Percentiles rank a stretch among this genome's conserved stretches.
These are phyloP conservation scores for Chrysoporthe deuterocubensis DNA, from an alignment of 2,329 filamentous ascomycete species.

Conservation along the genomic window DNA sequence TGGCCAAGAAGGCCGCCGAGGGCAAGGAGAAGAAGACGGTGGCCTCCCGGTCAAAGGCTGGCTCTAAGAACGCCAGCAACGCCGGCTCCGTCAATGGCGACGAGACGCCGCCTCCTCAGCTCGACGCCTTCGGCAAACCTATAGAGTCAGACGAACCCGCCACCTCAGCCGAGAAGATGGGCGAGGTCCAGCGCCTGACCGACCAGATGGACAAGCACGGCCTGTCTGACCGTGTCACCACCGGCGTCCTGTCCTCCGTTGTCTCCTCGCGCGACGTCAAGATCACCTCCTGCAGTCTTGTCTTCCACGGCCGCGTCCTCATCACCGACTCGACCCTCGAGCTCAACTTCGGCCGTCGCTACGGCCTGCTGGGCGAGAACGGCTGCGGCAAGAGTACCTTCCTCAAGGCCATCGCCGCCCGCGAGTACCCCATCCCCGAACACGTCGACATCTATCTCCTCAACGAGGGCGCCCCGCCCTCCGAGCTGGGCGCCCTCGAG, in stretches of 20 bases:
- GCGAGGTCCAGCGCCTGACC: constrained; percentile 83
- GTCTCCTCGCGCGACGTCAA: constrained; percentile 90
- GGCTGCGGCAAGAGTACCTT: constrained; percentile 99
- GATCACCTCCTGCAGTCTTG: constrained; percentile 89
- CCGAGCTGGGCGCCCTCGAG: constrained; percentile 87
- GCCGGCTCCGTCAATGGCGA: constrained; percentile 73
- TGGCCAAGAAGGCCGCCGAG: constrained; percentile 72
- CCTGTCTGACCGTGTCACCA: constrained; percentile 96
- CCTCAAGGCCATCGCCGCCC: constrained; percentile 88
- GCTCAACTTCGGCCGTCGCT: constrained; percentile 88
- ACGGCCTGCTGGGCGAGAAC: constrained; percentile 97
- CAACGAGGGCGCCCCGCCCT: constrained; percentile 93
- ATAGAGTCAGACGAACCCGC: constrained; percentile 66
- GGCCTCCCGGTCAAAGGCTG: constrained; percentile 66
- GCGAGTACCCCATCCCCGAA: constrained; percentile 94
- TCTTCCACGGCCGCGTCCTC: constrained; percentile 97
- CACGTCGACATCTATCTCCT: constrained; percentile 98
- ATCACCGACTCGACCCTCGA: constrained; percentile 94
- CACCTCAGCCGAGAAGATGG: constrained; percentile 72
- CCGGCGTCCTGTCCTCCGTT: constrained; percentile 89
- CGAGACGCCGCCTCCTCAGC: constrained; percentile 47
- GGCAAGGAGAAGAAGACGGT: constrained; percentile 81
- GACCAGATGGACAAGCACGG: constrained; percentile 96
- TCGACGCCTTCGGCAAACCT: constrained; percentile 66
- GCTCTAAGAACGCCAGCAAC: constrained; percentile 67